phyloP scores from a whole-genome alignment of 331 rosid species.

The Malus hybrid region DNA sequence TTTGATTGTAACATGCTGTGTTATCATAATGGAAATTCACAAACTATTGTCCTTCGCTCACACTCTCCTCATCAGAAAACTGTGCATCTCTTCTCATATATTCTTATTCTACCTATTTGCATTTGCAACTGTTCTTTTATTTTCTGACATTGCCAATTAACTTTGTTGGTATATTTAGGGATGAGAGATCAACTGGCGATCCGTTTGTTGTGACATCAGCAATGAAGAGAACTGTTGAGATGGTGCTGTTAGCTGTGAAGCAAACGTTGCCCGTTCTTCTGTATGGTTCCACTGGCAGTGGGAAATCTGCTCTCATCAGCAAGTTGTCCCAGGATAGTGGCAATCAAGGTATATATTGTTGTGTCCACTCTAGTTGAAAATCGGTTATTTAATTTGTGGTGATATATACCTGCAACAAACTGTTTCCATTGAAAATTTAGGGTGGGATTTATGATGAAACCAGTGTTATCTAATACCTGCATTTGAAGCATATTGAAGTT shows the following conservation, averaged over 20 bases:
- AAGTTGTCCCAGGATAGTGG: conserved; percentile 62
- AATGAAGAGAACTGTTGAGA: conserved; percentile 57
- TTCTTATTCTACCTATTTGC: not conserved
- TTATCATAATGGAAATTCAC: no score
- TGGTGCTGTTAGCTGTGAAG: conserved; percentile 57
- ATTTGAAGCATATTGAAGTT: not conserved
- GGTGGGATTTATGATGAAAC: not conserved
- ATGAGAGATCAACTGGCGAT: conserved; percentile 17
- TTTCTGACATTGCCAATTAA: conserved; percentile 2
- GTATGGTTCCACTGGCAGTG: conserved; percentile 80
- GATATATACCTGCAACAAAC: not conserved
- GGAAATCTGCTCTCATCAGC: conserved; percentile 77
- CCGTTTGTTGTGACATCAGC: conserved; percentile 57
- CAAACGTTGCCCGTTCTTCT: conserved; percentile 91
- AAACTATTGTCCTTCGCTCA: no score
- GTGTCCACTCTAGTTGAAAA: not conserved
- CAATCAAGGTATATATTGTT: conserved; percentile 39
- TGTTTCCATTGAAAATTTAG: not conserved
- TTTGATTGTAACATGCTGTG: no score
- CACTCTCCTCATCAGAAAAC: not conserved
- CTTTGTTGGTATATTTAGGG: conserved; percentile 34
- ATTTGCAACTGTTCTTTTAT: conserved; percentile 6
- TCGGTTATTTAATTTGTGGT: not conserved
- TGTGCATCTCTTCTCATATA: not conserved
- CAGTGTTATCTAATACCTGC: not conserved